These are phyloP conservation scores for Boletus edulis DNA, from an alignment of 768 basidiomycete genomes.

Conservation along the genomic window DNA sequence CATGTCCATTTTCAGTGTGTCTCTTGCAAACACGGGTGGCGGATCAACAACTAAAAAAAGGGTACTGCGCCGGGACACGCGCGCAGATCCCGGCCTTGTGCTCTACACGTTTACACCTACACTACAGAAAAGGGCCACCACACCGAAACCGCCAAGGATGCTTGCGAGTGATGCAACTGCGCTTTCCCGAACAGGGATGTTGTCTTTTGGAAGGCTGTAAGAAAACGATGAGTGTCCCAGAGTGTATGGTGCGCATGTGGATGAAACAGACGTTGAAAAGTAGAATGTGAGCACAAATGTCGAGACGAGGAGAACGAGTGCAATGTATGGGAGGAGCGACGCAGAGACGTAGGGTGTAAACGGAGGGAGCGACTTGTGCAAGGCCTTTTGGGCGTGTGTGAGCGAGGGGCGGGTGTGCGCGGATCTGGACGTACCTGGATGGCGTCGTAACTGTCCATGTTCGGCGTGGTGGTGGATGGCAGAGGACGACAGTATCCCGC, in stretches of 20 bases:
- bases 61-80: background rate
- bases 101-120: conserved; percentile 30
- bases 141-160: conserved; percentile 80
- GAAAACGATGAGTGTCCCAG: conserved; percentile 2
- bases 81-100: conserved; percentile 11
- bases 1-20: conserved; percentile 51
- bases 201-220: conserved; percentile 72
- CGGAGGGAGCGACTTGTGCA: conserved; percentile 64
- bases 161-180: conserved; percentile 73
- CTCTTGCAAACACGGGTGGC: conserved; percentile 77
- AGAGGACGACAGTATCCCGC: background rate
- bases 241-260: background rate
- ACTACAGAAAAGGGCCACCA: conserved; percentile 74
- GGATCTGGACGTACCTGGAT: conserved; percentile 45
- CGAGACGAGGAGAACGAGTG: conserved; percentile 64
- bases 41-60: conserved; percentile 63
- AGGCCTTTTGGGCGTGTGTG: conserved; percentile 39
- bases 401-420: background rate
- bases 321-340: conserved; percentile 66
- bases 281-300: conserved; percentile 90
- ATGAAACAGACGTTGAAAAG: conserved; percentile 73
- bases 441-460: conserved; percentile 55
- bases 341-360: conserved; percentile 74
- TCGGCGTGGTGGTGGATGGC: background rate
- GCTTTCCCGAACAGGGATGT: conserved; percentile 62